Conservation (phyloP, 176 grass and related monocot genomes). For the Oryza glumipatula region DNA sequence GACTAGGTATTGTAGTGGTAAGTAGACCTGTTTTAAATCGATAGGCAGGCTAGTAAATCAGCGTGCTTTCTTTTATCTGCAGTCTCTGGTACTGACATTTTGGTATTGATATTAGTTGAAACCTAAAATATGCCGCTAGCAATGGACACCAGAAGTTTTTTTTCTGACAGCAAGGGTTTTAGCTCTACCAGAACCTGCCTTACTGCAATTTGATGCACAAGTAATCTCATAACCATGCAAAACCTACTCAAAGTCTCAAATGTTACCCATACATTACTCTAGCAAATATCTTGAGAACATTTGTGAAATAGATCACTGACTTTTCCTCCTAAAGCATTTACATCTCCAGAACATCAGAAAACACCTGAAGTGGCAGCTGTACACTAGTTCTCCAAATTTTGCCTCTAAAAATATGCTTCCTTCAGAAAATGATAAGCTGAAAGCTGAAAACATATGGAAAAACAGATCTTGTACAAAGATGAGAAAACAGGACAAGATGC, state of each 20-base stretch:
- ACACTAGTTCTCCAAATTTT: neutral
- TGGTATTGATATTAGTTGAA: neutral
- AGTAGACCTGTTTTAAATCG: neutral
- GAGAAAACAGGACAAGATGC: neutral
- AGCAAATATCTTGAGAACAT: conserved; percentile 5
- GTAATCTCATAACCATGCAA: neutral
- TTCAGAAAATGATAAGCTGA: neutral
- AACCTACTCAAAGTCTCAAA: neutral
- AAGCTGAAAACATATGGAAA: neutral
- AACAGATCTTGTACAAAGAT: neutral
- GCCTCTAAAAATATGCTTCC: neutral
- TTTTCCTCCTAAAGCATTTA: neutral
- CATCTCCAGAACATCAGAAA: neutral
- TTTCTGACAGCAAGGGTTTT: conserved; percentile 75
- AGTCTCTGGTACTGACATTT: neutral
- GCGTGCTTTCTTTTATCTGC: neutral
- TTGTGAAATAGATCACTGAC: neutral
- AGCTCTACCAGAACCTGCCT: conserved; percentile 81
- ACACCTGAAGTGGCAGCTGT: neutral
- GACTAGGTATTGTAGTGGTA: neutral
- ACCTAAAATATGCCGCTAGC: conserved; percentile 67
- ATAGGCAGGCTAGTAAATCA: neutral
- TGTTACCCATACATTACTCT: neutral
- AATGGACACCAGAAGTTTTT: conserved; percentile 95
- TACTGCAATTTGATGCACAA: conserved; percentile 53